Base-by-base conservation (phyloP, 2,329 filamentous ascomycete genomes). In the Samsoniella hepiali region DNA sequence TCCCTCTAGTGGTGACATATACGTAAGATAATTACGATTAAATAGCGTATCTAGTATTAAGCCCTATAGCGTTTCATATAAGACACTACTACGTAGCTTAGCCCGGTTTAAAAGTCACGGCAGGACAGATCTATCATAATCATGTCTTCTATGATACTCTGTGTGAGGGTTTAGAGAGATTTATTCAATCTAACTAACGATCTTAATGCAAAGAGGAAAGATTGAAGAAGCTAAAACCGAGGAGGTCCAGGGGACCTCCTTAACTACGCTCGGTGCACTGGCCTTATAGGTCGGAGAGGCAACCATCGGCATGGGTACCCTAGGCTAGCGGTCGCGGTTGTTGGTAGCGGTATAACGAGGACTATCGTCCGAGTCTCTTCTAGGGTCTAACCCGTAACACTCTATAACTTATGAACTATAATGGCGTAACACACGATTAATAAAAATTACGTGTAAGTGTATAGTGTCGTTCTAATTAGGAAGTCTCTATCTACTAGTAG, bases 61-160 rank as follows among this genome's bases (percentile, higher is more conserved):
- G 34, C 64, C 62, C 62, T 64, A 36, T 32, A 65, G 51, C 47
- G 34, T 65, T 56, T 65, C 62, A 64, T 58, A 40, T 57, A 44
- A 65, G 62, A 65, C 55, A 65, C 58, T 45, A 57, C 64, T 49
- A 64, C 58, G 53, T 65, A 65, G 58, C 64, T 64, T 54, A 65
- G 45, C 9, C 62, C 62, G 22, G 62, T 64, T 47, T 62, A 58
- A 49, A 65, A 65, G 38, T 64, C 62, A 58, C 62, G 47, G 49
- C 54, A 65, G 62, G 62, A 65, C 34, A 65, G 62, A 63, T 64
- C 64, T n/a, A 53, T 64, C 53, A 64, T 53, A 47, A 65, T 65
- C 49, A 65, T 64, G 58, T 66, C 64, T 59, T 66, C 64, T 17
- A 53, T 65, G 45, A 64, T 65, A 51, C 55, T 57, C 62, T 64